These are phyloP conservation scores for Ceratocystis eucalypticola DNA, from an alignment of 2,329 filamentous ascomycete genomes.

Conservation along the genomic window DNA sequence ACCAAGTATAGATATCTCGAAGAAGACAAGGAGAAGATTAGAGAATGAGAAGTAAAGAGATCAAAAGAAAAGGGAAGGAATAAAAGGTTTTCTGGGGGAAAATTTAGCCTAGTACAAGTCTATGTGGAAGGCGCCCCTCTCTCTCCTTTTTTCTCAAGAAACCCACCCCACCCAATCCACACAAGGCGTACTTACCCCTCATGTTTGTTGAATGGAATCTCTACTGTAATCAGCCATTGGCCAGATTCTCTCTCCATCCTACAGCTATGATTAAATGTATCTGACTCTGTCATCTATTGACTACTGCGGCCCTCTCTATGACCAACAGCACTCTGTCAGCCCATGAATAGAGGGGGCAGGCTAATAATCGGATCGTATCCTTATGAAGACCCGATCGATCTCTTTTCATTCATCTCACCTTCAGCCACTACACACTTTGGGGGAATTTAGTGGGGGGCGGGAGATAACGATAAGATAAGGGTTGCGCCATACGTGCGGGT, in stretches of 20 bases:
- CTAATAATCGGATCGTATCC: no score
- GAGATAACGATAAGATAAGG: background rate
- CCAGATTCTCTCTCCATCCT: no score
- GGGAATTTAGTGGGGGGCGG: background rate
- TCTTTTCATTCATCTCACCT: no score
- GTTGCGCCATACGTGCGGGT: background rate
- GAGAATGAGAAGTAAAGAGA: constrained; percentile 20
- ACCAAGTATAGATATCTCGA: constrained; percentile 19
- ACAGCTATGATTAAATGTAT: no score
- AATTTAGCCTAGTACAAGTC: background rate
- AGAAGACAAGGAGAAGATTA: constrained; percentile 21
- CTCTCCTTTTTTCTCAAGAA: background rate
- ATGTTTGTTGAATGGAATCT: no score
- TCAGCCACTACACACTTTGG: background rate
- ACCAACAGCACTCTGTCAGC: no score
- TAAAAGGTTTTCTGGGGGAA: constrained; percentile 15
- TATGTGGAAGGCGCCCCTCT: background rate
- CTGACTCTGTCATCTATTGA: no score
- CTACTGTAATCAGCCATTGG: no score
- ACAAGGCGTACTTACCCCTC: no score
- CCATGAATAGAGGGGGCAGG: no score
- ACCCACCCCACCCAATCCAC: background rate
- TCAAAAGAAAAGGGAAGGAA: constrained; percentile 10
- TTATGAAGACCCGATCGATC: no score
- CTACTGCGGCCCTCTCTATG: no score